Evolutionary conservation across 805 yeast genomes (phyloP).

Genomic region (Debaryomyces hansenii): DNA sequence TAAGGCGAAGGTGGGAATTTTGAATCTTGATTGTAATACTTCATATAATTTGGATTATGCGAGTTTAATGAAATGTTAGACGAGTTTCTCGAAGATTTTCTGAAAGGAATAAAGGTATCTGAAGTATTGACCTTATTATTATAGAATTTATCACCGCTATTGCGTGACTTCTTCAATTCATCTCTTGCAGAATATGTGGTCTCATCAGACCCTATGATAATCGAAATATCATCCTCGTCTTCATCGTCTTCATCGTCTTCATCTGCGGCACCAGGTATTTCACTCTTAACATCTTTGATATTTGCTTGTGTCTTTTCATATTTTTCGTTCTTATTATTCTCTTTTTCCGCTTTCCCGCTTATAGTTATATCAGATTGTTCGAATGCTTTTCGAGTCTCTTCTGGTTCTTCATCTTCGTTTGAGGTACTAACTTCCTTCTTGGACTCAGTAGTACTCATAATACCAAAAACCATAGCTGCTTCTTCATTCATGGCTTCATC

Average conservation of each 20-base stretch:
- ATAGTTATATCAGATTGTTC: not conserved
- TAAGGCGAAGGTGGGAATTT: constrained; percentile 10
- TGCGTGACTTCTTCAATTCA: constrained; percentile 10
- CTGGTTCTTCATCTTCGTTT: constrained; percentile 1
- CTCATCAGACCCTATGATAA: constrained; percentile 37
- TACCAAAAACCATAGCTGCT: constrained; percentile 47
- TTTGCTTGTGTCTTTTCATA: too few species aligned
- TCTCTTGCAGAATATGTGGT: constrained; percentile 19
- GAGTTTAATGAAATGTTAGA: constrained; percentile 20
- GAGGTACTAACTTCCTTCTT: not conserved
- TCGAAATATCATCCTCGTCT: constrained; percentile 38
- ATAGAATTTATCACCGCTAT: constrained; percentile 10
- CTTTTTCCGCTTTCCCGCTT: not conserved
- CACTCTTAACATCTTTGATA: constrained; percentile 1
- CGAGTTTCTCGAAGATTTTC: constrained; percentile 15
- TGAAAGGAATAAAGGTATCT: constrained; percentile 18
- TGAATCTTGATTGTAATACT: constrained; percentile 4
- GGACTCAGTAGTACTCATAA: constrained; percentile 24
- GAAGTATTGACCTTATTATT: constrained; percentile 17
- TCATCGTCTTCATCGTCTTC: constrained; percentile 30
- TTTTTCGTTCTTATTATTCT: too few species aligned
- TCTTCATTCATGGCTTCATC: constrained; percentile 33
- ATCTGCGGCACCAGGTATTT: constrained; percentile 14
- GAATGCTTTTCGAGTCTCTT: not conserved
- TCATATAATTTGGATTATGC: constrained; percentile 1